Evolutionary conservation across 1,139 yeast species (phyloP).

Genomic region (Suzukiozyma palmioleophila): DNA sequence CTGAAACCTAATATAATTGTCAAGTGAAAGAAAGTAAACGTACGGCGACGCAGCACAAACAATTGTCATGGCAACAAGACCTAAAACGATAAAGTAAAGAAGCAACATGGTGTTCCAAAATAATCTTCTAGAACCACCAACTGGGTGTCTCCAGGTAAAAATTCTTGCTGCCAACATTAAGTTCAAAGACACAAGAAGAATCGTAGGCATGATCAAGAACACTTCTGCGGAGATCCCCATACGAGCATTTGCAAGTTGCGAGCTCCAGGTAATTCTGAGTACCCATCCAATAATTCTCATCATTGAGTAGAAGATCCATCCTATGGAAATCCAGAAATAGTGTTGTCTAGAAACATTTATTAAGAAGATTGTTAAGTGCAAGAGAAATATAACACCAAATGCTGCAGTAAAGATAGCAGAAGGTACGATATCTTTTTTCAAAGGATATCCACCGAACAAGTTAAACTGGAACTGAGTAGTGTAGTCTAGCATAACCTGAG

Average conservation of each 20-base stretch:
- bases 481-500: constrained; percentile 19
- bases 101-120: constrained; percentile 34
- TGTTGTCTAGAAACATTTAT: constrained; percentile 34
- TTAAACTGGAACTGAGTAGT: constrained; percentile 18
- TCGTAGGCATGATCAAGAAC: constrained; percentile 30
- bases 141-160: constrained; percentile 47
- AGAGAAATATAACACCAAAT: constrained; percentile 22
- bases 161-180: constrained; percentile 40
- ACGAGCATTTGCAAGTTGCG: constrained; percentile 19
- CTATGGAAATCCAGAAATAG: constrained; percentile 28
- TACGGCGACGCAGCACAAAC: constrained; percentile 34
- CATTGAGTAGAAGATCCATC: constrained; percentile 28
- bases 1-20: constrained; percentile 20
- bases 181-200: constrained; percentile 32
- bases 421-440: constrained; percentile 25
- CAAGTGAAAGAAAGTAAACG: constrained; percentile 22
- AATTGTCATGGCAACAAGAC: constrained; percentile 30
- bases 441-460: constrained; percentile 36
- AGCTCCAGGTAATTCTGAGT: constrained; percentile 27
- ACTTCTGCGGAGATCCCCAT: constrained; percentile 32
- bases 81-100: constrained; percentile 26
- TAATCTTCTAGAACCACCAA: constrained; percentile 37
- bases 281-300: constrained; percentile 29
- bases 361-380: constrained; percentile 24
- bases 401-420: constrained; percentile 26